Conservation (phyloP, 2,329 filamentous ascomycete species). For the Rasamsonia emersonii region DNA sequence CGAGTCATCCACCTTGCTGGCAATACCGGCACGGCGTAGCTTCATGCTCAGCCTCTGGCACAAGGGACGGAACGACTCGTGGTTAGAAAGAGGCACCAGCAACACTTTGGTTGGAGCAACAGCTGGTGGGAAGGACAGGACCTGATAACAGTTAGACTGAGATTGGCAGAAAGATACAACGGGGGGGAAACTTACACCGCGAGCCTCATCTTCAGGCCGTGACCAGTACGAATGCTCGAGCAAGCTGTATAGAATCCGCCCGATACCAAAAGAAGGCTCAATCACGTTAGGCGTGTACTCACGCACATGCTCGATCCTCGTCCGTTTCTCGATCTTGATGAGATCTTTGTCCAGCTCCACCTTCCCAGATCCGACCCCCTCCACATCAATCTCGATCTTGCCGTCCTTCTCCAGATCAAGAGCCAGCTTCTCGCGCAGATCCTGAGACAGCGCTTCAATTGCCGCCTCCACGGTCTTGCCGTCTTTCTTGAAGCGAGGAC, state of each 20-base stretch:
- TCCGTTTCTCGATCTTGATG: slow-evolving; percentile 75
- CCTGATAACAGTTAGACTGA: slow-evolving; percentile 31
- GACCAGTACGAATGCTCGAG: slow-evolving; percentile 97
- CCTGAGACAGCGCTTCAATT: slow-evolving; percentile 66
- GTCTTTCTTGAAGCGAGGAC: slow-evolving; percentile 91
- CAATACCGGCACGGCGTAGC: slow-evolving; percentile 67
- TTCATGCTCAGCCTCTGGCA: slow-evolving; percentile 63
- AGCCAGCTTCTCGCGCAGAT: slow-evolving; percentile 69
- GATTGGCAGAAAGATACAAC: slow-evolving; percentile 4
- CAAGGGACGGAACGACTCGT: slow-evolving; percentile 71
- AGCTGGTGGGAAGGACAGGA: slow-evolving; percentile 64
- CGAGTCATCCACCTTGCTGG: slow-evolving; percentile 81
- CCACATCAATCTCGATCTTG: slow-evolving; percentile 69
- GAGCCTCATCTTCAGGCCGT: slow-evolving; percentile 72
- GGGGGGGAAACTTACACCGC: slow-evolving; percentile 58
- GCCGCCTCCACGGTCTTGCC: slow-evolving; percentile 76
- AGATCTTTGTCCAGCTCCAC: slow-evolving; percentile 73
- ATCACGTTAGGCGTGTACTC: slow-evolving; percentile 95
- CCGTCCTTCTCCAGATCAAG: slow-evolving; percentile 64
- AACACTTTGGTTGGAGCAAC: slow-evolving; percentile 94
- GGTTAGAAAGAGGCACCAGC: slow-evolving; percentile 77
- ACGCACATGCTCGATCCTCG: slow-evolving; percentile 69
- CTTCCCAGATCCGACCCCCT: slow-evolving; percentile 58
- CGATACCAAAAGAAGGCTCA: slow-evolving; percentile 95
- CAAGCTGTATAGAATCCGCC: slow-evolving; percentile 83